These are phyloP conservation scores for Rhexocercosporidium sp. DNA, from an alignment of 2,329 filamentous ascomycete species.

Conservation along the genomic window DNA sequence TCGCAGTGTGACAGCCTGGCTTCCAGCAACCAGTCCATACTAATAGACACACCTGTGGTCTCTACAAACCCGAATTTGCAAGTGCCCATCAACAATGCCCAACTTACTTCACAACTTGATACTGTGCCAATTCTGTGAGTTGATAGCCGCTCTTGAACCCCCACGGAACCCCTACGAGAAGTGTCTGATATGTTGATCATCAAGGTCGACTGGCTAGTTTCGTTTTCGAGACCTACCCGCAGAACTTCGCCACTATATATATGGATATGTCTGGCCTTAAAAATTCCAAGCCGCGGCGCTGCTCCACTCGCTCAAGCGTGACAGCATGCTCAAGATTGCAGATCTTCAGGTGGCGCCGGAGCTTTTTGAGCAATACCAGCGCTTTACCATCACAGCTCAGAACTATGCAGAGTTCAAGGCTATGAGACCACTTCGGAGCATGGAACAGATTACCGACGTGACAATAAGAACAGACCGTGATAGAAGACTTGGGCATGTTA, in stretches of 20 bases:
- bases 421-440: background rate
- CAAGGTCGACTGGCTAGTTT: background rate
- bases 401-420: background rate
- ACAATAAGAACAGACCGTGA: background rate
- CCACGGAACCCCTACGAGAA: background rate
- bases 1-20: too few relatives aligned
- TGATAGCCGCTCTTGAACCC: too few relatives aligned
- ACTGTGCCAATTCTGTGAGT: background rate
- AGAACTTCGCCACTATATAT: background rate
- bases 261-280: background rate
- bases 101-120: background rate
- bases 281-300: background rate
- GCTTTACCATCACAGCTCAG: background rate
- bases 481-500: too few relatives aligned
- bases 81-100: too few relatives aligned
- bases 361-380: background rate
- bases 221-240: background rate
- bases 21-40: too few relatives aligned
- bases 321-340: background rate
- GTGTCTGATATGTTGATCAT: background rate
- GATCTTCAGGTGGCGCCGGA: background rate
- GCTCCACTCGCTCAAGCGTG: background rate
- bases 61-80: too few relatives aligned
- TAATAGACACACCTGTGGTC: too few relatives aligned
- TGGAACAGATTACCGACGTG: background rate